A percentile compares a stretch with the other conserved stretches of the same genome.
phyloP scores from a whole-genome alignment of 192 early-diverging fungal species.

The Oehlia diaphana region DNA sequence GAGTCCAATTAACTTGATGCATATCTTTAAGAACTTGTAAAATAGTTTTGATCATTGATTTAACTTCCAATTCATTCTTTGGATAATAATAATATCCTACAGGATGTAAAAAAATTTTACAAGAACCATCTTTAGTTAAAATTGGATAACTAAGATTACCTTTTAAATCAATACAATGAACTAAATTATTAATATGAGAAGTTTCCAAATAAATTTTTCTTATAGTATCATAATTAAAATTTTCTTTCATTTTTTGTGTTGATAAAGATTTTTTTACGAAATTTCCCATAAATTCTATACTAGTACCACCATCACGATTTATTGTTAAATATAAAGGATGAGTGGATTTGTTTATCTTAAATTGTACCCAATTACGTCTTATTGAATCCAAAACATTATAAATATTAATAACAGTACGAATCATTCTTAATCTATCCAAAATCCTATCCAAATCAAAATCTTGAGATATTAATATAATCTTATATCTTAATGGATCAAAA shows the following conservation, averaged over 20 bases:
- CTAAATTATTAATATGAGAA: background rate
- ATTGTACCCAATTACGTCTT: background rate
- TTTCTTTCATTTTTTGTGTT: background rate
- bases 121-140: background rate
- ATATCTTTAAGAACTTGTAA: constrained; percentile 9
- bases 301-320: background rate
- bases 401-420: background rate
- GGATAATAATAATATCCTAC: constrained; percentile 14
- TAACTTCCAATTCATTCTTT: background rate
- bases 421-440: constrained; percentile 3
- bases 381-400: background rate
- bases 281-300: background rate
- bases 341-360: background rate
- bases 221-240: background rate
- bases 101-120: constrained; percentile 6
- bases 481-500: background rate
- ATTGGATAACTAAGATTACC: background rate
- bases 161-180: constrained; percentile 1
- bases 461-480: background rate
- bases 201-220: constrained; percentile 2
- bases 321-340: constrained; percentile 2
- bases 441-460: constrained; percentile 11
- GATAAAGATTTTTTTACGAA: constrained; percentile 11
- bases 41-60: background rate
- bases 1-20: constrained; percentile 9